Percentiles rank a stretch among this genome's conserved stretches.
Conservation (phyloP, 805 yeast genomes). For the Cyberlindnera mycetangii region DNA sequence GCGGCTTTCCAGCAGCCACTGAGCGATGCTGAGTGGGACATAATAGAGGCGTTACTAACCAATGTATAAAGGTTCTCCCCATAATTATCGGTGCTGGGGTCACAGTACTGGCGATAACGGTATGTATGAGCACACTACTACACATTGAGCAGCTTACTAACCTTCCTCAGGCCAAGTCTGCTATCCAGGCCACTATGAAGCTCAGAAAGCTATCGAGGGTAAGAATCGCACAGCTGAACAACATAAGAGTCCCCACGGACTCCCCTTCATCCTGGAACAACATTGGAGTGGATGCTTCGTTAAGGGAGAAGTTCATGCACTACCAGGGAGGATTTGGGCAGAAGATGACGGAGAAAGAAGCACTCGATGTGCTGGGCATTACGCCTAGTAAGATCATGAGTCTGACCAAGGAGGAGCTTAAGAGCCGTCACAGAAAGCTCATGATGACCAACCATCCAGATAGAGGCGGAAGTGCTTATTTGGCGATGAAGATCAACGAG, state of each 20-base stretch:
- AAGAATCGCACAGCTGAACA: conserved; percentile 40
- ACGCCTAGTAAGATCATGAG: conserved; percentile 52
- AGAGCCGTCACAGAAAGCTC: conserved; percentile 67
- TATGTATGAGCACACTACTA: conserved; percentile 22
- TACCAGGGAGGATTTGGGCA: conserved; percentile 62
- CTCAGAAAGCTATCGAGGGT: conserved; percentile 32
- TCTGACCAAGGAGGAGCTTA: conserved; percentile 47
- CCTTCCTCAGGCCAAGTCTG: conserved; percentile 31
- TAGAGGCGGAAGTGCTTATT: conserved; percentile 77
- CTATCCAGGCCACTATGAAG: conserved; percentile 32
- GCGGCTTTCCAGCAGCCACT: no score
- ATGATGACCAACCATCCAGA: conserved; percentile 89
- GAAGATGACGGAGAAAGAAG: conserved; percentile 69
- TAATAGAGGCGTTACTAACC: no score
- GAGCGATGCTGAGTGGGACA: no score
- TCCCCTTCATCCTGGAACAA: conserved; percentile 10
- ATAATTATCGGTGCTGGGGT: conserved; percentile 53
- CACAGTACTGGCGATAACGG: conserved; percentile 48
- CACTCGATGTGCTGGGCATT: conserved; percentile 60
- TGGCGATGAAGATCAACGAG: conserved; percentile 83
- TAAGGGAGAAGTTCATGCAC: conserved; percentile 33
- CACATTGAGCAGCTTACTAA: conserved; percentile 2
- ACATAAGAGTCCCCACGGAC: conserved; percentile 26
- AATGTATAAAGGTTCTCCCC: conserved; percentile 40
- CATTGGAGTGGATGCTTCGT: conserved; percentile 18